Evolutionary conservation across 208 protist genomes (phyloP), one percentile per base, ranked within the genome.

Genomic region (Leishmania tropica): DNA sequence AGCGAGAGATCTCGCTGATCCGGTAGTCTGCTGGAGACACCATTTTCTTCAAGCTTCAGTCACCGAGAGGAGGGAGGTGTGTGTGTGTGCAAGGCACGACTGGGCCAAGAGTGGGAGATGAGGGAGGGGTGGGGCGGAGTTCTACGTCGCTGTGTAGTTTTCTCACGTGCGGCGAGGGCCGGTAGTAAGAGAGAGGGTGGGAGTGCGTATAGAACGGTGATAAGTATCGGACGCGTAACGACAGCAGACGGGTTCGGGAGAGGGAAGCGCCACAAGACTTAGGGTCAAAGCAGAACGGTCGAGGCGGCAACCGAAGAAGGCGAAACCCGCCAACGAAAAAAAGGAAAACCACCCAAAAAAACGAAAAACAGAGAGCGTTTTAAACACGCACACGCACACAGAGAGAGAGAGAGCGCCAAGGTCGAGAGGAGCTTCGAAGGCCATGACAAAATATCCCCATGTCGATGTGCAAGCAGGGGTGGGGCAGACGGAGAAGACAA

Each of bases 1-100:
- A 93, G 51, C 90, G 87, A 1, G 40, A n/a, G 42, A 88, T 83
- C 78, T 93, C 86, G 67, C 85, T 88, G 81, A 93, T 85, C 31
- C 79, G 72, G 45, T 84, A 86, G n/a, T 83, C 83, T 11, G 35
- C 47, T 35, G 85, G 37, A 40, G 79, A 81, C 42, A 81, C 78
- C 67, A 79, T 83, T 45, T 62, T 78, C 11, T 71, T 2, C 28
- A 56, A 17, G 35, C 21, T 24, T 21, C 13, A 15, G 19, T 15
- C 37, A 28, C 21, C 11, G 19, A 24, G 56, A 6, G 35, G 10
- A 13, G 71, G 24, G 2, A 35, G 17, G 48, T 62, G 60, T 37
- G n/a, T 62, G 60, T 37, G n/a, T n/a, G 56, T 11, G 56, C 28
- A 62, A 62, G n/a, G n/a, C 60, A 24, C 0, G 10, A 0, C n/a